These are phyloP conservation scores for Eucalyptus rudis DNA, from an alignment of 345 rosid genomes.

Conservation along the genomic window DNA sequence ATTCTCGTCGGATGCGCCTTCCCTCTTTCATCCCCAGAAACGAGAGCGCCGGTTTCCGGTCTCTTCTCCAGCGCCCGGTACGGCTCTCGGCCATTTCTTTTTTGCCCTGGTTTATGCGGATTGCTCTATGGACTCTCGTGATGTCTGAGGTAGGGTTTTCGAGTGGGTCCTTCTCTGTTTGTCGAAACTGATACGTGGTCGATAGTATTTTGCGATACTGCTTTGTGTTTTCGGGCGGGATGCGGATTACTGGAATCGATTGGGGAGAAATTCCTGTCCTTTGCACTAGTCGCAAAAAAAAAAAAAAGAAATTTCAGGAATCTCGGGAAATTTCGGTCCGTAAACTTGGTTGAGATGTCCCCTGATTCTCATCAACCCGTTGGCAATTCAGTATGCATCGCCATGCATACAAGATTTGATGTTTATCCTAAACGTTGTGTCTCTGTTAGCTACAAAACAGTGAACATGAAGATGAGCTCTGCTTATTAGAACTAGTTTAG, in stretches of 20 bases:
- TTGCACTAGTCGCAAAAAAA: rapidly evolving
- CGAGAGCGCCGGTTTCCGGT: neutral
- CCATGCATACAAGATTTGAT: neutral
- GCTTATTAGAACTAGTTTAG: neutral
- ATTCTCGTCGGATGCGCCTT: neutral
- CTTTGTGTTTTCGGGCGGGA: neutral
- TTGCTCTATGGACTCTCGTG: neutral
- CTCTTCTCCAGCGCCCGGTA: neutral
- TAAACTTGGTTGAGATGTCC: neutral
- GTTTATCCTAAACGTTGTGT: neutral
- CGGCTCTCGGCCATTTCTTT: neutral
- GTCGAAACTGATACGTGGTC: neutral
- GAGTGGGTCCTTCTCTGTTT: neutral
- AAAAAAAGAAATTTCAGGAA: too few species aligned
- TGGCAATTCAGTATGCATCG: neutral
- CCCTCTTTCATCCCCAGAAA: neutral
- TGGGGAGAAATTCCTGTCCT: neutral
- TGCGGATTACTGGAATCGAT: neutral
- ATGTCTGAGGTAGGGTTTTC: neutral
- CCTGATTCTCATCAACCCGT: neutral
- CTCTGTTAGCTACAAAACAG: neutral
- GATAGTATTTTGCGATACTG: neutral
- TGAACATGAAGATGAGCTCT: neutral
- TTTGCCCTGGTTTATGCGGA: neutral
- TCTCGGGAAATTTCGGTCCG: neutral